Evolutionary conservation across 2,329 filamentous ascomycete genomes (phyloP), one percentile per base, ranked within the genome.

Genomic region (Taxawa tesnikishii): DNA sequence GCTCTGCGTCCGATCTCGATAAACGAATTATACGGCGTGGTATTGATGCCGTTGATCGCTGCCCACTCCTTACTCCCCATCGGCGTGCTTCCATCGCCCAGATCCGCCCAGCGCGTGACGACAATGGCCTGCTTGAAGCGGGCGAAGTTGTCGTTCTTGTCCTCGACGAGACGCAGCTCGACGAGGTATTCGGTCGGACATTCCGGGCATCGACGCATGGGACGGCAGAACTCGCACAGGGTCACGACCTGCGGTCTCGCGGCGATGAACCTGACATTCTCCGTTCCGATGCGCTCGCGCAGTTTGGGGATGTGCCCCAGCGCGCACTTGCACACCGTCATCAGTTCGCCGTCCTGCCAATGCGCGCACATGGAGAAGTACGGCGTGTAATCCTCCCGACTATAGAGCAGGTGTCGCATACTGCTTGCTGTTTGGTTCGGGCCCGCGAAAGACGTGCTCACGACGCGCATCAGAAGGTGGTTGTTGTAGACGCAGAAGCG

Each of bases 151-250:
- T 68, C 57, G 16, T 46, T 44, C 28, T 54, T 61, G 39, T 76
- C 71, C 48, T 78, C 73, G 2, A 65, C 57, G 37, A 76, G 55
- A 38, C 70, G 72, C 5, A 76, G 48, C 46, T 77, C 72, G 29
- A 75, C 59, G 8, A 77, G 52, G 38, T 77, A 77, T 44, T 78
- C 73, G 0, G 69, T 69, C 2, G 73, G 70, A 47, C 73, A 78
- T 32, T 70, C 63, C 0, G 72, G 69, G 48, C 73, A 78, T 18
- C 73, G 57, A 4, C 73, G 60, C 58, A 74, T 73, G 3, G 72
- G 71, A 6, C 65, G 56, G 46, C 73, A 78, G 11, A 60, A 53
- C 2, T 60, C 59, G 45, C 73, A 78, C 5, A 71, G 55, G 1
- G 53, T 59, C 8, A 68, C 57, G 24, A 73, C 62, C 6, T 28